phyloP scores from a whole-genome alignment of 257 asterid genomes.

The Echium plantagineum region DNA sequence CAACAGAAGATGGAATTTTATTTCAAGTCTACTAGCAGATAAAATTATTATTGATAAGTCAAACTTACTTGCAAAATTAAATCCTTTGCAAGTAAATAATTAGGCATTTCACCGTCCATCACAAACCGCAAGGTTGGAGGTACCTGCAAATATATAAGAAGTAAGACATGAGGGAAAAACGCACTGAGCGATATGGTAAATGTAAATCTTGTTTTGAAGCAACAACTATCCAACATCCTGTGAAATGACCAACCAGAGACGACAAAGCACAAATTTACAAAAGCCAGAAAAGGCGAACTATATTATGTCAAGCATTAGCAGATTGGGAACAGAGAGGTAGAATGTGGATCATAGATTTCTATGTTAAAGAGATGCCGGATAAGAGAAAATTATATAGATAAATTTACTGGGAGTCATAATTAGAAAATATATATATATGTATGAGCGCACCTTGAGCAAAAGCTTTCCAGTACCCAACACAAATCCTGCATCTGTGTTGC shows the following conservation, averaged over 20 bases:
- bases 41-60: background rate
- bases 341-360: background rate
- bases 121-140: slow-evolving; percentile 94
- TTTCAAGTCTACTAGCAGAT: background rate
- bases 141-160: slow-evolving; percentile 40
- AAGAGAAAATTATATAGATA: background rate
- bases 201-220: background rate
- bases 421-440: background rate
- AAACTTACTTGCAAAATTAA: slow-evolving; percentile 83
- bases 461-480: slow-evolving; percentile 93
- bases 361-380: background rate
- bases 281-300: background rate
- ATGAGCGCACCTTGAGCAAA: slow-evolving; percentile 64
- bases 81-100: slow-evolving; percentile 90
- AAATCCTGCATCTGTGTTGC: slow-evolving; percentile 94
- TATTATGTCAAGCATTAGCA: background rate
- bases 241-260: background rate
- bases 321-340: background rate
- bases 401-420: background rate
- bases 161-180: background rate
- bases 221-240: background rate
- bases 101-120: slow-evolving; percentile 94
- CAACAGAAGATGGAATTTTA: background rate
- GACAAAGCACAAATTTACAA: background rate
- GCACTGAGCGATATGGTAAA: slow-evolving; percentile 1